These are phyloP conservation scores for Cenococcum geophilum DNA, from an alignment of 495 filamentous ascomycete genomes.

Conservation along the genomic window DNA sequence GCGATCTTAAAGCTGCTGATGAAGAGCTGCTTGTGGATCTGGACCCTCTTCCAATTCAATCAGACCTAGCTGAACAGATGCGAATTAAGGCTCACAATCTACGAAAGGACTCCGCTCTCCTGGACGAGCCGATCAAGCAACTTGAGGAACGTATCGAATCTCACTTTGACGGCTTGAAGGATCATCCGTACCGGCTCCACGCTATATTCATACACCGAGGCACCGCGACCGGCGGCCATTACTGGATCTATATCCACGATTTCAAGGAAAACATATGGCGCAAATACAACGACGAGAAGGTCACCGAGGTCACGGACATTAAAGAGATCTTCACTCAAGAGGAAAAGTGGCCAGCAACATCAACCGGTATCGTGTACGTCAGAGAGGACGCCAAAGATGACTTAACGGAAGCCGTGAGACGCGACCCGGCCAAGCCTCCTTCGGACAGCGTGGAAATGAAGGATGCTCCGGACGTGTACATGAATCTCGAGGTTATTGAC, in stretches of 20 bases:
- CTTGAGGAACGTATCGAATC: constrained; percentile 49
- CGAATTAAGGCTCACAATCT: constrained; percentile 2
- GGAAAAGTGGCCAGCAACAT: constrained; percentile 50
- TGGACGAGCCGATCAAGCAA: constrained; percentile 48
- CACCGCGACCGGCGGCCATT: constrained; percentile 65
- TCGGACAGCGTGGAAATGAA: constrained; percentile 17
- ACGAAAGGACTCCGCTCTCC: constrained; percentile 23
- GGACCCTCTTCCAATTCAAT: constrained; percentile 12
- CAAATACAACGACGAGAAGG: constrained; percentile 85
- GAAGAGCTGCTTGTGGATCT: constrained; percentile 23
- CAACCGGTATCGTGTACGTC: constrained; percentile 87
- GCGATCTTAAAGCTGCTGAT: constrained; percentile 8
- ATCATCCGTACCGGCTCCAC: constrained; percentile 74
- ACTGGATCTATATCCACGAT: constrained; percentile 95
- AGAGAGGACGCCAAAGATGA: constrained; percentile 54
- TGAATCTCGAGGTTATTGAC: constrained; percentile 9
- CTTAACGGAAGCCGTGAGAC: constrained; percentile 56
- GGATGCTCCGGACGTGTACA: constrained; percentile 8
- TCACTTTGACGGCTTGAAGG: constrained; percentile 55
- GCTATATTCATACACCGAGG: constrained; percentile 89
- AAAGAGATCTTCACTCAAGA: constrained; percentile 57
- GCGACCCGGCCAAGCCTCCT: constrained; percentile 35
- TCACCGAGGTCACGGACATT: constrained; percentile 59
- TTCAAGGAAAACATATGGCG: constrained; percentile 77
- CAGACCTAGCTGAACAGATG: constrained; percentile 13